Evolutionary conservation across 306 rosid genomes (phyloP).

Genomic region (Alnus rubra): DNA sequence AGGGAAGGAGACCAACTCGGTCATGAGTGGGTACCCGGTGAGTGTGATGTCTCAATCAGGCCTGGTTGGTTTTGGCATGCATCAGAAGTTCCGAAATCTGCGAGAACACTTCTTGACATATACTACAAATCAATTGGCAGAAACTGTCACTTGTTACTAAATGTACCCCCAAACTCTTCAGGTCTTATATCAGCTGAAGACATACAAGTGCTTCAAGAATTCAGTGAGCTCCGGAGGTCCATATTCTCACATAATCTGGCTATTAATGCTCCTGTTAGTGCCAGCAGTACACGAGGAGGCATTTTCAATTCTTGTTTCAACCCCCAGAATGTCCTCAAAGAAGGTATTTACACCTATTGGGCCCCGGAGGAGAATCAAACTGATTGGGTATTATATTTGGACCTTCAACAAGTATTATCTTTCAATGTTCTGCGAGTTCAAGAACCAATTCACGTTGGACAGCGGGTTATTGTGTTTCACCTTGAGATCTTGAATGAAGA

Average conservation of each 20-base stretch:
- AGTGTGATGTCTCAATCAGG: conserved; percentile 89
- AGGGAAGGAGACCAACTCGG: conserved; percentile 70
- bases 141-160: conserved; percentile 72
- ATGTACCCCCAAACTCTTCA: conserved; percentile 87
- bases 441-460: conserved; percentile 96
- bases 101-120: conserved; percentile 68
- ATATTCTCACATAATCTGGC: conserved; percentile 80
- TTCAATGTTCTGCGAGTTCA: conserved; percentile 78
- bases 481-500: conserved; percentile 50
- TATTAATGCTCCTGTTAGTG: conserved; percentile 42
- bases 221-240: conserved; percentile 56
- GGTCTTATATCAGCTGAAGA: conserved; percentile 91
- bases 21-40: conserved; percentile 78
- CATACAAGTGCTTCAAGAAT: conserved; percentile 75
- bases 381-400: conserved; percentile 53
- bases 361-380: conserved; percentile 66
- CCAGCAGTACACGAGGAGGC: conserved; percentile 76
- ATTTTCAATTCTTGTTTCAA: conserved; percentile 42
- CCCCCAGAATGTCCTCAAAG: conserved; percentile 62
- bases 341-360: conserved; percentile 77
- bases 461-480: conserved; percentile 72
- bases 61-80: conserved; percentile 97
- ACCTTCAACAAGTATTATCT: conserved; percentile 55
- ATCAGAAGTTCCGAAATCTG: conserved; percentile 76
- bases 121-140: conserved; percentile 83